A percentile compares a stretch with the other conserved stretches of the same genome.
Conservation (phyloP, 164 flowering plant species). For the grape (Vitis vinifera) region ASM3070453v1 NC_081814.1:14197001-14197500, state of each 20-base stretch:
- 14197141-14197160: neutral
- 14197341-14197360: neutral
- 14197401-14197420: no score
- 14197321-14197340: neutral
- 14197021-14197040: neutral
- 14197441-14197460: no score
- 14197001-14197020: no score
- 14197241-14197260: neutral
- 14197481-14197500: no score
- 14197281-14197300: no score
- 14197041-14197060: neutral
- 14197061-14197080: neutral
- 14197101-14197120: neutral
- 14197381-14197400: neutral
- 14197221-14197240: neutral
- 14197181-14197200: neutral
- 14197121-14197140: neutral
- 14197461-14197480: no score
- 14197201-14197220: neutral
- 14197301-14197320: no score
- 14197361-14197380: neutral
- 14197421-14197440: no score
- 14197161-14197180: neutral
- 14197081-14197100: neutral
- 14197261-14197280: neutral